Conservation (phyloP, 345 rosid genomes). For the Aquilaria malaccensis region DNA sequence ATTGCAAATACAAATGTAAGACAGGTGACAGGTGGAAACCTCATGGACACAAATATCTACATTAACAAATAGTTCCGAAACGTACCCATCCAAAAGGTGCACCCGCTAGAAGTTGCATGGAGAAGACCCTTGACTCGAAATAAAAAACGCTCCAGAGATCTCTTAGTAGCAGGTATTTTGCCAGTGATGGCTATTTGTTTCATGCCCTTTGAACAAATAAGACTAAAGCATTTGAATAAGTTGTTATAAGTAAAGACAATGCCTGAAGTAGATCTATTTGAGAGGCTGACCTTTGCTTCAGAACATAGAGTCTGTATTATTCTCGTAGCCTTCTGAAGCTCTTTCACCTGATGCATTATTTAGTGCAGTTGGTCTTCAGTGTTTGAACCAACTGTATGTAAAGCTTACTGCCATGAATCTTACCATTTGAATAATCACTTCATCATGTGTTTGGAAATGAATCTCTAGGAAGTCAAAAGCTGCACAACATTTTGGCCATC, state of each 20-base stretch:
- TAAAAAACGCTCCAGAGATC: conserved; percentile 78
- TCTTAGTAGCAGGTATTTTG: conserved; percentile 72
- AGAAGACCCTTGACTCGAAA: conserved; percentile 83
- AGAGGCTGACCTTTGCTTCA: conserved; percentile 76
- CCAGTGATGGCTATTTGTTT: conserved; percentile 66
- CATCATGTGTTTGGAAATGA: conserved; percentile 59
- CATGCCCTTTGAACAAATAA: conserved; percentile 44
- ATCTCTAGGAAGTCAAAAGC: conserved; percentile 68
- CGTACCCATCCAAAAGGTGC: conserved; percentile 92
- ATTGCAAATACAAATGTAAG: background rate
- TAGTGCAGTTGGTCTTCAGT: conserved; percentile 7
- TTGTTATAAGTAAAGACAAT: background rate
- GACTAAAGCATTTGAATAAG: conserved; percentile 10
- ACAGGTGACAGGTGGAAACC: background rate
- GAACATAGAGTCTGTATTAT: conserved; percentile 81
- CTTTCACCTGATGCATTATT: conserved; percentile 44
- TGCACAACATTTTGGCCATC: conserved; percentile 24
- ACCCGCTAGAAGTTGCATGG: conserved; percentile 53
- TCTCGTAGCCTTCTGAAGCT: conserved; percentile 86
- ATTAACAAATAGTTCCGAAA: background rate
- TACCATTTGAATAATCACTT: conserved; percentile 57
- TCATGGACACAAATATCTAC: background rate
- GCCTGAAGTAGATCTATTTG: conserved; percentile 3
- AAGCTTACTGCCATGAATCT: conserved; percentile 11
- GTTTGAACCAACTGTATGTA: background rate